These are phyloP conservation scores for Vachellia collinsii DNA, from an alignment of 306 rosid genomes.

Conservation along the genomic window DNA sequence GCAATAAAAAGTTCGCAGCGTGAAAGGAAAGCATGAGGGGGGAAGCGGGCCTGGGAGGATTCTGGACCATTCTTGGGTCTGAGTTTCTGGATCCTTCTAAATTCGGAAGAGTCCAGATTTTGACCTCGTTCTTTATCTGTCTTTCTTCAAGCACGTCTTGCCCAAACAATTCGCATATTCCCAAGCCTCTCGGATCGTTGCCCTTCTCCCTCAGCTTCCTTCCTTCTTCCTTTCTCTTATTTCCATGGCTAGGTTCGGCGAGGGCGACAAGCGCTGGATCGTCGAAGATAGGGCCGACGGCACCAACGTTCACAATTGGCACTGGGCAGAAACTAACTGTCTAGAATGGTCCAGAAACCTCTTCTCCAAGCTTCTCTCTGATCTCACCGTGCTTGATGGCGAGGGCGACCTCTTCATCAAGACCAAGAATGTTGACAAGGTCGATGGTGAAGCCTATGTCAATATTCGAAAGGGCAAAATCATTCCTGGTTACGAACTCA, in stretches of 20 bases:
- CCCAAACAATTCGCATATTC: not conserved
- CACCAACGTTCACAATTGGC: conserved; percentile 98
- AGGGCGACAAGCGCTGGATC: conserved; percentile 98
- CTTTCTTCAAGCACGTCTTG: not conserved
- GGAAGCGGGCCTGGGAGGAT: not conserved
- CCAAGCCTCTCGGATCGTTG: not conserved
- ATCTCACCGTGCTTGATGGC: conserved; percentile 67
- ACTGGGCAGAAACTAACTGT: conserved; percentile 95
- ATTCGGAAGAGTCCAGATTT: not conserved
- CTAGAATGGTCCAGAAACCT: conserved; percentile 80
- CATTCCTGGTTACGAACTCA: conserved; percentile 91
- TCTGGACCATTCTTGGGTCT: conserved; percentile 1
- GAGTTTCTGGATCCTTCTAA: conserved; percentile 7
- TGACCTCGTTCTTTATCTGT: not conserved
- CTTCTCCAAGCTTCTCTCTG: conserved; percentile 64
- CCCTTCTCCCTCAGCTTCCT: no score
- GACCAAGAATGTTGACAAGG: conserved; percentile 57
- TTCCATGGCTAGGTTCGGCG: conserved; percentile 84
- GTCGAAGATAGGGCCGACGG: conserved; percentile 94
- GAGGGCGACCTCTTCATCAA: conserved; percentile 63
- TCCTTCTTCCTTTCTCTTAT: no score
- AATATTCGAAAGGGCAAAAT: conserved; percentile 90
- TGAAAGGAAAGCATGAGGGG: not conserved
- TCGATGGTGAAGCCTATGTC: conserved; percentile 92
- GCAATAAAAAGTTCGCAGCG: no score